Base-by-base conservation (phyloP, 306 rosid species). In the Cicer bijugum region DNA sequence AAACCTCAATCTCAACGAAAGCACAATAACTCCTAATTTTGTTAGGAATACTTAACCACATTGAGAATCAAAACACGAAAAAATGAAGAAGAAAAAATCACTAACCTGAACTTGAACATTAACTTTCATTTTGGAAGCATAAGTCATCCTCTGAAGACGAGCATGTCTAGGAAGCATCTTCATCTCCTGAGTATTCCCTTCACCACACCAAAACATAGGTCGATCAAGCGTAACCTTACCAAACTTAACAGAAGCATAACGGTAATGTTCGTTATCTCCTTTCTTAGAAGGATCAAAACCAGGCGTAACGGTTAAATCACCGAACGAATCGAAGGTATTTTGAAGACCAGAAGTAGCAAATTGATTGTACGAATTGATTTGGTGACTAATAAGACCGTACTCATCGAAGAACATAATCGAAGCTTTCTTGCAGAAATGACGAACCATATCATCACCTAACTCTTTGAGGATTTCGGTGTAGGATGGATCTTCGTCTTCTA, bases 101-200 rank as follows among this genome's bases (percentile, higher is more conserved):
- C 33, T 2, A 0, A 95, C 99, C 99, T 95, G 82, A 47, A 91
- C 69, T 37, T 76, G 68, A 61, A 88, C 70, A 14, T 72, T 46
- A 45, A 87, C 84, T 80, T 84, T 90, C 77, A 95, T 87, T 68
- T 87, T 86, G 0, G 97, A 74, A 1, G 97, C 82, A 45, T 91
- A 95, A 0, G 99, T 91, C 99, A 95, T 95, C 78, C 92, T 95
- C 84, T 91, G 99, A 19, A 95, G 81, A 1, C 99, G 80, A 14
- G 99, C 99, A 72, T 91, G 97, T 62, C 96, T 82, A 0, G 99
- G 99, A 63, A 91, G 84, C 96, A 95, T 78, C 45, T 88, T 82
- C 38, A 78, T 81, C 72, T 90, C 96, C 8, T 78, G 82, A 2
- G 74, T 77, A 38, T 82, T 85, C n/a, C 75, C 89, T 8, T 83